phyloP scores from a whole-genome alignment of 192 early-diverging fungal species.

The Coemansia sp. region DNA sequence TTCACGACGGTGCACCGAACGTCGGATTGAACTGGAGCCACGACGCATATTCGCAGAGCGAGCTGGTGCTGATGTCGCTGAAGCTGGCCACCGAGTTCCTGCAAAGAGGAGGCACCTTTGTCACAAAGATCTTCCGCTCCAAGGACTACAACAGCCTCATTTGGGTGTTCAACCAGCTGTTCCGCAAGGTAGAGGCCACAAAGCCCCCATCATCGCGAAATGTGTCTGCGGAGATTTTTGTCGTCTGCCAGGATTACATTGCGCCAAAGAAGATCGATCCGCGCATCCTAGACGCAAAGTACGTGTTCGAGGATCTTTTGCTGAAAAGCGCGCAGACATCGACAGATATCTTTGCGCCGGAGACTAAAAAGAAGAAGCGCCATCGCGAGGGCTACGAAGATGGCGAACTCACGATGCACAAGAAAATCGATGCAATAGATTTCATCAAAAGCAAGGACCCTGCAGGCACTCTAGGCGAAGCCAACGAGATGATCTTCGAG shows the following conservation, averaged over 20 bases:
- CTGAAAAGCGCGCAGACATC: slow-evolving; percentile 53
- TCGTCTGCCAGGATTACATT: slow-evolving; percentile 91
- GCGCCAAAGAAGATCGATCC: slow-evolving; percentile 96
- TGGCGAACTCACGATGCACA: slow-evolving; percentile 88
- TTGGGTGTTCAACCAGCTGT: slow-evolving; percentile 98
- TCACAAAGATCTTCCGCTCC: slow-evolving; percentile 98
- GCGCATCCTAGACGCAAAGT: slow-evolving; percentile 85
- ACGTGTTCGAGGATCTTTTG: slow-evolving; percentile 92
- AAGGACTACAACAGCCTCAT: slow-evolving; percentile 99
- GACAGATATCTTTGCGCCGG: slow-evolving; percentile 87
- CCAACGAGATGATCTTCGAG: slow-evolving; percentile 75
- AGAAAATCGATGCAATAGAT: slow-evolving; percentile 69
- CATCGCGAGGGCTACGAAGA: slow-evolving; percentile 97
- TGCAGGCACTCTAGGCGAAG: slow-evolving; percentile 71
- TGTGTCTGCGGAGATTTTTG: slow-evolving; percentile 99
- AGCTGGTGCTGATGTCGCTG: slow-evolving; percentile 87
- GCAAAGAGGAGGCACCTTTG: slow-evolving; percentile 87
- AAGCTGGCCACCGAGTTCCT: slow-evolving; percentile 95
- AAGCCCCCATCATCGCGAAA: slow-evolving; percentile 97
- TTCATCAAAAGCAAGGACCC: slow-evolving; percentile 81
- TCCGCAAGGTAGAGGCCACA: slow-evolving; percentile 95
- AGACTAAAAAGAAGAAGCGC: slow-evolving; percentile 76
- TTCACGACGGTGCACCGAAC: slow-evolving; percentile 99
- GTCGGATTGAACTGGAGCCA: slow-evolving; percentile 95
- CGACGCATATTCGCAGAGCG: slow-evolving; percentile 95